Conservation (phyloP, 2,329 filamentous ascomycete species). For the Orbilia brochopaga region DNA sequence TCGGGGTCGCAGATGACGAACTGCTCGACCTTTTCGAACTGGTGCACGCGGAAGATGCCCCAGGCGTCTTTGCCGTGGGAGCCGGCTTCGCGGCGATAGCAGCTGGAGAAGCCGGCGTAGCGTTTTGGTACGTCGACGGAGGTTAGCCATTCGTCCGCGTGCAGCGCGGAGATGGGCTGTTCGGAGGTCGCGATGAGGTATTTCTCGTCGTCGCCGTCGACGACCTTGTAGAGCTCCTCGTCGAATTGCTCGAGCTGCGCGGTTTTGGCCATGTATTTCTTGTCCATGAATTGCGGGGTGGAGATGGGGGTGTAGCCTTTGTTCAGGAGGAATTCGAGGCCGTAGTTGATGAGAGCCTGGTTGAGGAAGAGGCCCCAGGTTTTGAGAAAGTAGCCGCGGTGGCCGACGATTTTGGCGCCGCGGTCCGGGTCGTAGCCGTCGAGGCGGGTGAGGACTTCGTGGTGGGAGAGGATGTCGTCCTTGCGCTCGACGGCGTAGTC, state of each 20-base stretch:
- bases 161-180: conserved; percentile 90
- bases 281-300: conserved; percentile 91
- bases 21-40: conserved; percentile 93
- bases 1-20: conserved; percentile 83
- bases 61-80: conserved; percentile 91
- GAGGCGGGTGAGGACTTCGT: conserved; percentile 86
- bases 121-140: conserved; percentile 86
- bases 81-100: conserved; percentile 94
- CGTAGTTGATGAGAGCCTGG: conserved; percentile 93
- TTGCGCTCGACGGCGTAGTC: conserved; percentile 75
- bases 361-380: conserved; percentile 90
- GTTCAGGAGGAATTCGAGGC: conserved; percentile 78
- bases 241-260: conserved; percentile 97
- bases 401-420: conserved; percentile 90
- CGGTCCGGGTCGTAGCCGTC: conserved; percentile 93
- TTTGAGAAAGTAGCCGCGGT: conserved; percentile 90
- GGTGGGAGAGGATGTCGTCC: conserved; percentile 79
- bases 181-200: conserved; percentile 83
- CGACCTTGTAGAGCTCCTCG: conserved; percentile 96
- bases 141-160: conserved; percentile 91
- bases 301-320: conserved; percentile 83
- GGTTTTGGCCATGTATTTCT: conserved; percentile 96
- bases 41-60: conserved; percentile 97
- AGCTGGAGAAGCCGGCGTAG: conserved; percentile 87
- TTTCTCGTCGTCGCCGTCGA: conserved; percentile 88